These are phyloP conservation scores for Boletus mariae DNA, from an alignment of 1,284 basidiomycete genomes.

Conservation along the genomic window DNA sequence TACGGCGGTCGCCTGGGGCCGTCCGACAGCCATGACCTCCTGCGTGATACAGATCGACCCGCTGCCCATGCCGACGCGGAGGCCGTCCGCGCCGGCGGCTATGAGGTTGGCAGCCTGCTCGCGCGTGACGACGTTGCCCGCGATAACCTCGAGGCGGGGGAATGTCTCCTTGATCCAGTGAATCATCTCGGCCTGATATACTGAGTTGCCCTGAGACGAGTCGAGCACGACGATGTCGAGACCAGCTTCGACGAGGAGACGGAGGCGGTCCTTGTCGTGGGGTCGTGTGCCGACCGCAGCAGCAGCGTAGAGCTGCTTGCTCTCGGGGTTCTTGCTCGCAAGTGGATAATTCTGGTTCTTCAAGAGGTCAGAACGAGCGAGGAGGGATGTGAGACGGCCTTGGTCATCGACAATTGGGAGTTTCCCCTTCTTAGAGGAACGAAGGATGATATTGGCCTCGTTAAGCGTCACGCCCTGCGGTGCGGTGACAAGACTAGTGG, in stretches of 20 bases:
- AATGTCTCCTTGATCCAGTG: conserved; percentile 88
- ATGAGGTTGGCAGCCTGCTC: conserved; percentile 96
- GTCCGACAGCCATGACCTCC: conserved; percentile 99
- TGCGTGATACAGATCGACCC: conserved; percentile 99
- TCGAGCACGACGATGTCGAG: conserved; percentile 95
- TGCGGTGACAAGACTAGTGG: conserved; percentile 79
- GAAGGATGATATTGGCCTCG: conserved; percentile 93
- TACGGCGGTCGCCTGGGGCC: conserved; percentile 96
- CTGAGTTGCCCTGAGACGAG: conserved; percentile 95
- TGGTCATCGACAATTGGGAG: conserved; percentile 82
- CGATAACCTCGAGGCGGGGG: conserved; percentile 88
- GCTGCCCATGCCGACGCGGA: conserved; percentile 96
- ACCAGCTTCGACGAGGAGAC: conserved; percentile 87
- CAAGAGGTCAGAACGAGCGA: conserved; percentile 93
- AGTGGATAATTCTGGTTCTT: conserved; percentile 98
- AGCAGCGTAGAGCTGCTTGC: conserved; percentile 95
- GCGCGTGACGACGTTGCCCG: conserved; percentile 96
- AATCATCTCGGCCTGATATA: conserved; percentile 95
- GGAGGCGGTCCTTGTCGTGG: conserved; percentile 83
- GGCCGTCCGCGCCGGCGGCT: conserved; percentile 89
- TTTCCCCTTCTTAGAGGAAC: conserved; percentile 97
- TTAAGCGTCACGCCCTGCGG: conserved; percentile 82
- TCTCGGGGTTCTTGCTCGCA: conserved; percentile 87
- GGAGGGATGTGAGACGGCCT: conserved; percentile 80
- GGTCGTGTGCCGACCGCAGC: conserved; percentile 96